These are phyloP conservation scores for Candida succiphila DNA, from an alignment of 805 yeast genomes.

Conservation along the genomic window DNA sequence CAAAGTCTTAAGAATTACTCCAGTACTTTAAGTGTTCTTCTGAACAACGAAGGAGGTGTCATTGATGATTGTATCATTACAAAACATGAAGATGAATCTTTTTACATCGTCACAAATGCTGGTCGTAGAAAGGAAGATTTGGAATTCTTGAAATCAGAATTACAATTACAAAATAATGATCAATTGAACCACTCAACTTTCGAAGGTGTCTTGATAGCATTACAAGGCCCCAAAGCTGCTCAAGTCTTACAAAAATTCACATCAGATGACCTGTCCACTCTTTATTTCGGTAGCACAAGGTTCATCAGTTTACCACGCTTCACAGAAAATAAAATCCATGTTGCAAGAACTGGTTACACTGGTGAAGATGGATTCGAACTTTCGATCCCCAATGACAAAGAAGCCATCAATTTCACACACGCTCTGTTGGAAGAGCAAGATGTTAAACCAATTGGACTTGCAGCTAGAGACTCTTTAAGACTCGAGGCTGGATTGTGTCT, in stretches of 20 bases:
- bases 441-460: constrained; percentile 86
- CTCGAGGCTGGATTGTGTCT: constrained; percentile 98
- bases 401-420: constrained; percentile 53
- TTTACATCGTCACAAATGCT: constrained; percentile 91
- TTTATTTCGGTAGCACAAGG: constrained; percentile 67
- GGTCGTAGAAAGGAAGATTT: constrained; percentile 84
- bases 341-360: constrained; percentile 95
- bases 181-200: constrained; percentile 30
- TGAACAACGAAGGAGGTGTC: constrained; percentile 69
- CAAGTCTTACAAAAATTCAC: constrained; percentile 56
- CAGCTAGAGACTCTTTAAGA: constrained; percentile 95
- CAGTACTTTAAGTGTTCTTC: constrained; percentile 69
- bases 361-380: constrained; percentile 98
- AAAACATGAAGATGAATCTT: constrained; percentile 62
- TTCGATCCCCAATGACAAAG: constrained; percentile 50
- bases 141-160: constrained; percentile 47
- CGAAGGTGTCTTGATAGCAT: constrained; percentile 72
- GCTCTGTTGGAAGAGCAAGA: constrained; percentile 41
- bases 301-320: constrained; percentile 33
- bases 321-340: constrained; percentile 41
- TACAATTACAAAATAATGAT: constrained; percentile 22
- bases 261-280: constrained; percentile 40
- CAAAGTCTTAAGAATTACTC: constrained; percentile 40
- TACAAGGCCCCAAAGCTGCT: constrained; percentile 90
- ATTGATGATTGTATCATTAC: constrained; percentile 91